These are phyloP conservation scores for Leersia perrieri DNA, from an alignment of 176 grass and related monocot genomes.

Conservation along the genomic window DNA sequence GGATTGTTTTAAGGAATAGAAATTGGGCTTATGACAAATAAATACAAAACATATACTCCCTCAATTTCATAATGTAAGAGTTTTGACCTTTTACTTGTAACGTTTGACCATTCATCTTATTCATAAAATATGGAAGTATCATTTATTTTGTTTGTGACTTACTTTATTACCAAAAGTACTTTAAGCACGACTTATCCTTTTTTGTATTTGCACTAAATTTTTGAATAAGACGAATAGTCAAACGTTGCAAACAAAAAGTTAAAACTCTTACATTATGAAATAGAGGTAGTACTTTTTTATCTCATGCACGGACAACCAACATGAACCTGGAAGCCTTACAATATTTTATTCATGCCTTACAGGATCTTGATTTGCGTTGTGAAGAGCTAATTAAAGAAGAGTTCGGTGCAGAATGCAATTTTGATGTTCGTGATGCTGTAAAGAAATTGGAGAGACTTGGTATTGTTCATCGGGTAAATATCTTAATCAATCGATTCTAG, in stretches of 20 bases:
- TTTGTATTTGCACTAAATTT: too few relatives aligned
- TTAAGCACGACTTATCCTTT: too few relatives aligned
- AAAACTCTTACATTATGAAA: too few relatives aligned
- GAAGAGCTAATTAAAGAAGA: constrained; percentile 83
- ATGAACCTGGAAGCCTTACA: neutral
- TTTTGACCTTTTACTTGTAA: too few relatives aligned
- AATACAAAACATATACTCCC: neutral
- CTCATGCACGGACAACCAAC: neutral
- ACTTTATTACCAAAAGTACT: too few relatives aligned
- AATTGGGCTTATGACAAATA: neutral
- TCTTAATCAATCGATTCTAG: neutral
- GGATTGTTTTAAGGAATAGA: neutral
- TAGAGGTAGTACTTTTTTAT: too few relatives aligned
- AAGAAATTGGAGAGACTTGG: constrained; percentile 87
- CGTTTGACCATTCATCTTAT: too few relatives aligned
- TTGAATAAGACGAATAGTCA: too few relatives aligned
- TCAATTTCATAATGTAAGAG: too few relatives aligned
- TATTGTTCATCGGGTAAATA: constrained; percentile 73
- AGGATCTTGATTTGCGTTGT: constrained; percentile 79
- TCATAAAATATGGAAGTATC: too few relatives aligned
- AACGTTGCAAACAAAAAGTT: too few relatives aligned
- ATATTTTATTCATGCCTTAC: constrained; percentile 7
- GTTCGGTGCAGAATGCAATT: constrained; percentile 72
- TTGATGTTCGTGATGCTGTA: constrained; percentile 79
- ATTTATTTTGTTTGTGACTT: too few relatives aligned